Evolutionary conservation across 106 monocot species (phyloP).

Genomic region (Platanthera zijinensis): DNA sequence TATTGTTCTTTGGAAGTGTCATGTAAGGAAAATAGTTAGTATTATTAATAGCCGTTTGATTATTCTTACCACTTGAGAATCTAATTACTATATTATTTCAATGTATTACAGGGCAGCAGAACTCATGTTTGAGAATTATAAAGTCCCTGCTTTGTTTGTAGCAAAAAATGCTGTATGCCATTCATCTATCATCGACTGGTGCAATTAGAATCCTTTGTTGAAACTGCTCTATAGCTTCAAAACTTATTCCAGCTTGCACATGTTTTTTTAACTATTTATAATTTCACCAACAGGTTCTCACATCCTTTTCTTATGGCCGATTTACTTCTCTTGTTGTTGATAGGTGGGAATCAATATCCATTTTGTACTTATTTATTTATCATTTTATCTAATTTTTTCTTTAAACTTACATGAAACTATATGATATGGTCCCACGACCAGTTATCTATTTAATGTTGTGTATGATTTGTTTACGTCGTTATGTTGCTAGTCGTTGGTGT

Average conservation of each 20-base stretch:
- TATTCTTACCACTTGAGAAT: no score
- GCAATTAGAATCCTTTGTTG: not conserved
- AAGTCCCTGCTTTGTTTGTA: constrained; percentile 90
- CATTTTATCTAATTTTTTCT: no score
- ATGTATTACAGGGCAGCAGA: constrained; percentile 67
- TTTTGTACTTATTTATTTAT: no score
- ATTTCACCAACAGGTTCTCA: constrained; percentile 53
- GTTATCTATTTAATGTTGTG: no score
- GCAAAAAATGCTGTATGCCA: constrained; percentile 90
- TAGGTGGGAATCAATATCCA: constrained; percentile 30
- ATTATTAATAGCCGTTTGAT: no score
- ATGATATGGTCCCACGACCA: no score
- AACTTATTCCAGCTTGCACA: not conserved
- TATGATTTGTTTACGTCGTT: no score
- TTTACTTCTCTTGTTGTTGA: constrained; percentile 92
- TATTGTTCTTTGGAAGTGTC: no score
- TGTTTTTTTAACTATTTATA: not conserved
- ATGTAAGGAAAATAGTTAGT: no score
- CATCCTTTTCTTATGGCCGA: constrained; percentile 94
- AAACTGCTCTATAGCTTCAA: not conserved
- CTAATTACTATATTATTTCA: not conserved
- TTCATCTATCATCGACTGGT: not conserved
- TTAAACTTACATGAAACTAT: no score
- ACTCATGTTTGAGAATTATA: constrained; percentile 89
- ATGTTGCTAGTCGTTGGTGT: no score